Base-by-base conservation (phyloP, 352 stramenopile species). In the Poterioochromonas sp. region DNA sequence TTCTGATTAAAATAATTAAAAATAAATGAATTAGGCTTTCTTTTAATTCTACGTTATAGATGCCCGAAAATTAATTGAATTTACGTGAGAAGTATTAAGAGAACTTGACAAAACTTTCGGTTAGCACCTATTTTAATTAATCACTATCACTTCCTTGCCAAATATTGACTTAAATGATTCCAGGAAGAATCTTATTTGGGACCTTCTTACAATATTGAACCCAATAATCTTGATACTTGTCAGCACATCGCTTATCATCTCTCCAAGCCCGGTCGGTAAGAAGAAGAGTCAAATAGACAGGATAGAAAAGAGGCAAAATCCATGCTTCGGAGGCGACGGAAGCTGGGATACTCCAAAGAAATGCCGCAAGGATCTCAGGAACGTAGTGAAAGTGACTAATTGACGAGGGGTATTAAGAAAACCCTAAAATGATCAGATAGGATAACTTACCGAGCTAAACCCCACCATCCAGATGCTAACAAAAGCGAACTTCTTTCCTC, bases 181-280 rank as follows among this genome's bases (percentile, higher is more conserved):
- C 86, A 3, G 91, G 90, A 18, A 96, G 54, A 77, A 96, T 93
- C 68, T 94, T 89, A 70, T 89, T 88, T 11, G 90, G 91, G 77
- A 96, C 91, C n/a, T 73, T 68, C 3, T 29, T 49, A 71, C 84
- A 87, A 79, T 88, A 86, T 64, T 76, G 20, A 51, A 92, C 86
- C 87, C 92, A 99, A 85, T 97, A 92, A 43, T 93, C 89, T 54
- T 89, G 90, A 85, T 99, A 98, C 86, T 98, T 99, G 77, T 91
- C 85, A 5, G 83, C 82, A 82, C 94, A 99, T 54, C 92, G 90
- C 3, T 94, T 90, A 64, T 97, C 92, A 86, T 99, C 95, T 76
- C 94, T 89, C 73, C 91, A 95, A 18, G 93, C 92, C 77, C 95
- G 88, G 85, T 99, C 93, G 0, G 91, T 90, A 70, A 99, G 88